A percentile compares a stretch with the other conserved stretches of the same genome.
These are phyloP conservation scores for Talaromyces verruculosus DNA, from an alignment of 2,329 filamentous ascomycete species.

Conservation along the genomic window DNA sequence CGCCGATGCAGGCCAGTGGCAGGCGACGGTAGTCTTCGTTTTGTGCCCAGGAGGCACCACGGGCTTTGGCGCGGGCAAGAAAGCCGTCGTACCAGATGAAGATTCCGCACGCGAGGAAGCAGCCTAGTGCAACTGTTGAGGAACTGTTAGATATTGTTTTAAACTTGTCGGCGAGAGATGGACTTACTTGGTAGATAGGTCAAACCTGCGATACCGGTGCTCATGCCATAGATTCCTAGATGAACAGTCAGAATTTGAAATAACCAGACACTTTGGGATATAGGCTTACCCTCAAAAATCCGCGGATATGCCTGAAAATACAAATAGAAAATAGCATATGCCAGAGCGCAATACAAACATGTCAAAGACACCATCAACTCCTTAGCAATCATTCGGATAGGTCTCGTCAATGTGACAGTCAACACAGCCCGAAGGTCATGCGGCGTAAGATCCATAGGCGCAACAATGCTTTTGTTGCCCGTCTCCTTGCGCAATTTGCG, in stretches of 20 bases:
- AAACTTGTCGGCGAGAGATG: accelerated
- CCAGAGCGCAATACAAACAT: constrained; percentile 68
- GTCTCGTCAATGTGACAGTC: constrained; percentile 67
- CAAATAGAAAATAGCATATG: constrained; percentile 69
- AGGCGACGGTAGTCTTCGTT: constrained; percentile 63
- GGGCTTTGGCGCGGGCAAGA: constrained; percentile 54
- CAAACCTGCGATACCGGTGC: constrained; percentile 35
- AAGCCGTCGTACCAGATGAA: constrained; percentile 67
- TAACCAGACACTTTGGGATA: constrained; percentile 35
- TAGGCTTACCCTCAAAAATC: constrained; percentile 56
- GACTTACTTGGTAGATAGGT: constrained; percentile 38
- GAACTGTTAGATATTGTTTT: background rate
- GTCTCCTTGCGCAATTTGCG: constrained; percentile 58
- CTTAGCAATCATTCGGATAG: constrained; percentile 67
- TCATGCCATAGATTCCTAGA: constrained; percentile 38
- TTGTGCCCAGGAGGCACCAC: constrained; percentile 56
- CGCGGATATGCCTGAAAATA: constrained; percentile 73
- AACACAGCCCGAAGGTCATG: constrained; percentile 43
- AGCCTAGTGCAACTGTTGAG: constrained; percentile 58
- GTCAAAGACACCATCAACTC: constrained; percentile 71
- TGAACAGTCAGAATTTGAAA: constrained; percentile 36
- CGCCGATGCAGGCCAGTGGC: constrained; percentile 68
- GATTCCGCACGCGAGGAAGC: constrained; percentile 58
- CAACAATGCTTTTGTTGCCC: constrained; percentile 54
- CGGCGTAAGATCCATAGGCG: constrained; percentile 65